Evolutionary conservation across 2,329 filamentous ascomycete species (phyloP), one percentile per base, ranked within the genome.

Genomic region (Fusarium pseudograminearum): DNA sequence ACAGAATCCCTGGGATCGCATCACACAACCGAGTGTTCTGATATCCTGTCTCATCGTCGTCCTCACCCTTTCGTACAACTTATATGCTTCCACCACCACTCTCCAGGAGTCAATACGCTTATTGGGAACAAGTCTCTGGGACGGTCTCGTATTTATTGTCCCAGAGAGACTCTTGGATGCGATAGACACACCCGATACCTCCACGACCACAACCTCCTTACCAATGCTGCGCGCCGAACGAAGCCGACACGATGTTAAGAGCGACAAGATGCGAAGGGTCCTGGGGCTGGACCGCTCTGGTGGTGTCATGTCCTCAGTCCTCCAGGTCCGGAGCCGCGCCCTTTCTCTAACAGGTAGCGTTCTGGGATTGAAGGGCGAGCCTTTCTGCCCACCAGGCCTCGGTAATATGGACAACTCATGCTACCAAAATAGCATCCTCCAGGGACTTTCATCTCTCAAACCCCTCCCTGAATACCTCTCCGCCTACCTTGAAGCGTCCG

Each of bases 371-470:
- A 85, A 82, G 69, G 70, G 73, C 26, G 78, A 78, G 26, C 74
- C 79, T 26, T 81, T 85, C 45, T 79, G 80, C 33, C 91, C 84
- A 51, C 85, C 83, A 3, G 96, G 96, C 0, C 82, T 98, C 55
- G 93, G 93, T 12, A 99, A 99, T 78, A 91, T 90, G 82, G 93
- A 97, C 82, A 97, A 98, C 78, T 97, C 94, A 3, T 98, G 96
- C 83, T 99, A 97, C 78, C 96, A 98, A 80, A 99, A 99, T 79
- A 98, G 94, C 77, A 91, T 98, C 22, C 88, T 99, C 14, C 94
- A 97, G 78, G 90, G 91, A 9, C 83, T 98, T 42, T 90, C 94
- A 2, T 91, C 94, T 6, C 83, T 98, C 31, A 85, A 87, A 20
- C 87, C 90, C 7, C 82, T 98, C 31, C 86, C 87, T 28, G 82